Evolutionary conservation across 2,329 filamentous ascomycete genomes (phyloP).

Genomic region (Apiospora sp.): DNA sequence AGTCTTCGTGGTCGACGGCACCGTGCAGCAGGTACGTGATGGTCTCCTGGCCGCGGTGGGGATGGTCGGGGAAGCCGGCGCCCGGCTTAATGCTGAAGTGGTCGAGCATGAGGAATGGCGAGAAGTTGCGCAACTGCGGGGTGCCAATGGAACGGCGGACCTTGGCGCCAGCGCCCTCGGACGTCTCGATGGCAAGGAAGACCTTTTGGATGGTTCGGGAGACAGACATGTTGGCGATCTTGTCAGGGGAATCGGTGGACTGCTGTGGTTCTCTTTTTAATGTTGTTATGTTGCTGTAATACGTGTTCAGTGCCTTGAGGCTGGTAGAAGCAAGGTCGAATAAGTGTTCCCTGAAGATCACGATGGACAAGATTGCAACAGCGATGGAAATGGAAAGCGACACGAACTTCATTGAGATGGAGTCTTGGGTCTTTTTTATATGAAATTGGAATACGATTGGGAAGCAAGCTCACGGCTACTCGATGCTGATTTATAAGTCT

Average conservation of each 20-base stretch:
- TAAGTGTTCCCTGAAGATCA: constrained; percentile 44
- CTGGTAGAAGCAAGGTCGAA: constrained; percentile 36
- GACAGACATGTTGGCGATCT: constrained; percentile 64
- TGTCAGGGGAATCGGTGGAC: neutral
- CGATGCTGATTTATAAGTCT: neutral
- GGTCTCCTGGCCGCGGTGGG: constrained; percentile 81
- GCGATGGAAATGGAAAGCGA: constrained; percentile 48
- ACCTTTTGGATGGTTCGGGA: constrained; percentile 82
- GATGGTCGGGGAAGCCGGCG: constrained; percentile 90
- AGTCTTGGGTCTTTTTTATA: constrained; percentile 4
- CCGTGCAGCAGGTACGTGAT: constrained; percentile 85
- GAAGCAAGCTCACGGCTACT: neutral
- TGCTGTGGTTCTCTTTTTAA: constrained; percentile 24
- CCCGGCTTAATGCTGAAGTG: constrained; percentile 84
- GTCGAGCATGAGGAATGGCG: constrained; percentile 95
- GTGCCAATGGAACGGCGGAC: constrained; percentile 91
- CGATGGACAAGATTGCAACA: constrained; percentile 47
- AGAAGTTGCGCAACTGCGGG: constrained; percentile 82
- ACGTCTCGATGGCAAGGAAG: constrained; percentile 84
- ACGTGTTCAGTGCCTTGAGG: constrained; percentile 33
- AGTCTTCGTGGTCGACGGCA: constrained; percentile 51
- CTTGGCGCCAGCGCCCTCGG: constrained; percentile 86
- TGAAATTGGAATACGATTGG: neutral
- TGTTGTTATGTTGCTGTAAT: constrained; percentile 28
- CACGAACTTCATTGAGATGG: constrained; percentile 47